Conservation (phyloP, 345 rosid genomes). For the Toxicodendron radicans region DNA sequence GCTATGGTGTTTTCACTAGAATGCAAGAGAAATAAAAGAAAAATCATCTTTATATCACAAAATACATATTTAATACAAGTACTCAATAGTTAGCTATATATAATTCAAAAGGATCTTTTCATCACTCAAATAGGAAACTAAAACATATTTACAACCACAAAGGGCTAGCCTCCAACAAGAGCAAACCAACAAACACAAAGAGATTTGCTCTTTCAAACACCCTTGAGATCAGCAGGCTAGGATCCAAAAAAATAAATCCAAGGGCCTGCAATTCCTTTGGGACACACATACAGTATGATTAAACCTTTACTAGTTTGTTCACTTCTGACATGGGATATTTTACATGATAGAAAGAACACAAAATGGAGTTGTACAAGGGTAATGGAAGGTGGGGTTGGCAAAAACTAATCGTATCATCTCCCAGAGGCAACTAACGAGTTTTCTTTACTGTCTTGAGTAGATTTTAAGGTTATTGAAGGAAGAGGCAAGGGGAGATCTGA, state of each 20-base stretch:
- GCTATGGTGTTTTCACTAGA: not conserved
- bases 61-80: not conserved
- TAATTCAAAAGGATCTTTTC: not conserved
- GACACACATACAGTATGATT: slow-evolving; percentile 6
- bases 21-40: not conserved
- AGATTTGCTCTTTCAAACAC: slow-evolving; percentile 22
- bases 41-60: not conserved
- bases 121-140: not conserved
- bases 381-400: slow-evolving; percentile 5
- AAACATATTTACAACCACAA: slow-evolving; percentile 12
- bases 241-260: slow-evolving; percentile 48
- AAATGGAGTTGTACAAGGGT: slow-evolving; percentile 31
- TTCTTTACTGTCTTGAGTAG: slow-evolving; percentile 32
- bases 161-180: not conserved
- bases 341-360: slow-evolving; percentile 17
- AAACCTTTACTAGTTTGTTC: slow-evolving; percentile 15
- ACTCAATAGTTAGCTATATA: not conserved
- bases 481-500: slow-evolving; percentile 24
- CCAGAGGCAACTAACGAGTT: slow-evolving; percentile 42
- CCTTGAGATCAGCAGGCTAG: slow-evolving; percentile 31
- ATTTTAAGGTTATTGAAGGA: slow-evolving; percentile 8
- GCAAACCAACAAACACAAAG: slow-evolving; percentile 13
- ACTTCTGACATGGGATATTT: slow-evolving; percentile 1
- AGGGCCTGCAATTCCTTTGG: slow-evolving; percentile 32
- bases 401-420: slow-evolving; percentile 35